Evolutionary conservation across 805 yeast species (phyloP), one percentile per base, ranked within the genome.

Genomic region (Wickerhamiella lipophila): DNA sequence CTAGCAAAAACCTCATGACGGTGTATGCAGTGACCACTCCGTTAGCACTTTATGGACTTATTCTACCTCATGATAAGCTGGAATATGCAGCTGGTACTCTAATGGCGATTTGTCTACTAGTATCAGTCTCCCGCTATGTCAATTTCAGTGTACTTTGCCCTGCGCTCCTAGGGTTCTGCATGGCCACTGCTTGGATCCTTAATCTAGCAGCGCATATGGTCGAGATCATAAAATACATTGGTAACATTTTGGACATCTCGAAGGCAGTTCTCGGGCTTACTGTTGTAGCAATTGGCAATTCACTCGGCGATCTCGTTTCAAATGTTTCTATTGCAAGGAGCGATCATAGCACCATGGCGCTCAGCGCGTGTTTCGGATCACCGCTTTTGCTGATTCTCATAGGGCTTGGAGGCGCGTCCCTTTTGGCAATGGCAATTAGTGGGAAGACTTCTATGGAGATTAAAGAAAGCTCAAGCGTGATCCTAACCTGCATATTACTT

Each of bases 351-450:
- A 72, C 82, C 42, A 83, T 89, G 83, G 96, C 96, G 0, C 69
- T 92, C n/a, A 83, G 92, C 25, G 96, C 96, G 0, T 88, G 97
- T 59, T 82, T 88, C 62, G 97, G 96, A 0, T 86, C 96, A 1
- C 97, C 97, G 0, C 65, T 89, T 50, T 62, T 92, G 38, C 81
- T 87, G 47, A 68, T 82, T 39, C 67, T 92, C 9, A 69, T 88
- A 35, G 94, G 96, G 0, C 66, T 89, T 52, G 96, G 96, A 0
- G 58, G 81, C 4, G 81, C 83, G 55, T 87, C 89, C 0, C 52
- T 84, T 29, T 51, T 78, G 0, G 64, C 73, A 6, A 64, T 69
- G 38, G 51, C 59, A 1, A 21, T 55, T 11, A 47, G 44, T 13
- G 52, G 55, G 3, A 40, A 32, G 19, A 56, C 67, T 18, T 51